Base-by-base conservation (phyloP, 768 basidiomycete genomes). In the Gymnopilus junonius region DNA sequence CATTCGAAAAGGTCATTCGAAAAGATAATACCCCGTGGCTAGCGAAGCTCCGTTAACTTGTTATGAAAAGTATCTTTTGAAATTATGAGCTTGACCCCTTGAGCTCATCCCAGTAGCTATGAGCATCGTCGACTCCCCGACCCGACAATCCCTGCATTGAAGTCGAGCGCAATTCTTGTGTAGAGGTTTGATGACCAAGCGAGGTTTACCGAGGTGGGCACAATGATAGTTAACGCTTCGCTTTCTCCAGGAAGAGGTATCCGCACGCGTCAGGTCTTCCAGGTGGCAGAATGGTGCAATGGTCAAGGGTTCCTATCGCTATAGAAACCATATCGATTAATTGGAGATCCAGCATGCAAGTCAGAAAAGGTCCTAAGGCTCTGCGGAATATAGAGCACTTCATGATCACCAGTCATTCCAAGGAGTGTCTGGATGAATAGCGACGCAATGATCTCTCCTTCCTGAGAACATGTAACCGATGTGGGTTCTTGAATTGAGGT, bases 131-230 rank as follows among this genome's bases (percentile, higher is more conserved):
- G 8, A 8, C 37, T 39, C 37, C 8, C 8, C 37, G 37, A 39
- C 17, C 8, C 8, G 37, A 39, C 17, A 39, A 17, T 8, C 37
- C 17, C 8, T 39, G 37, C 37, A 17, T 8, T 8, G 37, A 39
- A 39, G 37, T 8, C 31, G n/a, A n/a, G n/a, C n/a, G n/a, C n/a
- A n/a, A n/a, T n/a, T n/a, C n/a, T n/a, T n/a, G n/a, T n/a, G n/a
- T n/a, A n/a, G n/a, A n/a, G n/a, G n/a, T 80, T 81, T 32, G 75
- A 77, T 45, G 15, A 46, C 0, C 78, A 80, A 34, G 75, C 74
- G 17, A 80, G 80, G 42, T 10, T 76, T 42, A 73, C n/a, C n/a
- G n/a, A n/a, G n/a, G n/a, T n/a, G n/a, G n/a, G n/a, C n/a, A n/a
- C n/a, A n/a, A n/a, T n/a, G n/a, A n/a, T n/a, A n/a, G n/a, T n/a